Percentiles rank a stretch among this genome's conserved stretches.
Evolutionary conservation across 257 asterid species (phyloP).

Genomic region (Gardenia jasminoides): DNA sequence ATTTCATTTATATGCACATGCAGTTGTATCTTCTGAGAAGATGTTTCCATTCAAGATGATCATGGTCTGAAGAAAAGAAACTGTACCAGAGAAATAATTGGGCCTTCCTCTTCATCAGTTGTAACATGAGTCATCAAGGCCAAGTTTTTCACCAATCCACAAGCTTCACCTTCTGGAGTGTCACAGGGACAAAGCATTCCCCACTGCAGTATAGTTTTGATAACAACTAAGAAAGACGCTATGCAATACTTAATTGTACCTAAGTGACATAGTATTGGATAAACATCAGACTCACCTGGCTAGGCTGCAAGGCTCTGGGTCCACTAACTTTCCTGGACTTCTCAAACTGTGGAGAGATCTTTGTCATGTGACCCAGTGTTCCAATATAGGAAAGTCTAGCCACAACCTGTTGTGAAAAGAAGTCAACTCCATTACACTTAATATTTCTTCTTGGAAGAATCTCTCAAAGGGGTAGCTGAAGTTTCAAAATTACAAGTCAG

Average conservation of each 20-base stretch:
- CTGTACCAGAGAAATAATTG: constrained; percentile 78
- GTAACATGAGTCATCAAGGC: constrained; percentile 99
- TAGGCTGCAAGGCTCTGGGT: constrained; percentile 96
- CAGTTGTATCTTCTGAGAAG: not conserved
- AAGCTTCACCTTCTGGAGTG: constrained; percentile 98
- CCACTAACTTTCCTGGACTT: constrained; percentile 98
- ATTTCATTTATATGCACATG: not conserved
- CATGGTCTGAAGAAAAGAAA: constrained; percentile 9
- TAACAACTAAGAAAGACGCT: constrained; percentile 2
- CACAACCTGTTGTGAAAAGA: constrained; percentile 49
- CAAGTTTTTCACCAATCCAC: constrained; percentile 96
- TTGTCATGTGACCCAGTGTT: constrained; percentile 87
- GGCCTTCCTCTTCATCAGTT: constrained; percentile 88
- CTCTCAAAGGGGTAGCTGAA: not conserved
- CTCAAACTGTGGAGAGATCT: constrained; percentile 80
- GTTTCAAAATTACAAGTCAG: not conserved
- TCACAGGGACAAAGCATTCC: constrained; percentile 99
- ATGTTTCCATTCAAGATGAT: not conserved
- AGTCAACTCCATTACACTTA: not conserved
- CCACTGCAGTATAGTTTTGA: constrained; percentile 58
- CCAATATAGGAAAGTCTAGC: constrained; percentile 82
- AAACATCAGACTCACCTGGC: constrained; percentile 59
- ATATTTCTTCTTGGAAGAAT: not conserved
- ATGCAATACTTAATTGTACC: not conserved
- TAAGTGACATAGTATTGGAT: no score